These are phyloP conservation scores for Conoideocrella luteorostrata DNA, from an alignment of 2,329 filamentous ascomycete genomes.

Conservation along the genomic window DNA sequence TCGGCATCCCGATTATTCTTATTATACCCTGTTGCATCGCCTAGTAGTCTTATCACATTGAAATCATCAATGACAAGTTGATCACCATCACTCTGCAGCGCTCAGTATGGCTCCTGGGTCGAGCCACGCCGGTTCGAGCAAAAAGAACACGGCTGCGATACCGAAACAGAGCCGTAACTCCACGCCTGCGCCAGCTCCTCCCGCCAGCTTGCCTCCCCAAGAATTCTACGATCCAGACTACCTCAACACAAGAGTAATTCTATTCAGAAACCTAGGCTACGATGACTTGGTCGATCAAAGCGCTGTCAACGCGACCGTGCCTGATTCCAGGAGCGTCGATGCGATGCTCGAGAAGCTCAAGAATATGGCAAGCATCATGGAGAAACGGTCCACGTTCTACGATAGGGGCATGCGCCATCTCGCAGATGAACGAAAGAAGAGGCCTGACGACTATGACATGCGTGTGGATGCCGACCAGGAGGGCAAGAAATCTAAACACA, in stretches of 20 bases:
- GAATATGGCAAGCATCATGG: conserved; percentile 58
- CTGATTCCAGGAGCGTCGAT: conserved; percentile 58
- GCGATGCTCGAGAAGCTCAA: conserved; percentile 58
- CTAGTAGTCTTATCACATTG: conserved; percentile 3
- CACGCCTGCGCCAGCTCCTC: conserved; percentile 50
- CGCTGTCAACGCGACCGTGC: conserved; percentile 50
- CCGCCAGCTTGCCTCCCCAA: conserved; percentile 47
- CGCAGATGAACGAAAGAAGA: conserved; percentile 57
- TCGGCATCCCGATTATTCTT: conserved; percentile 1
- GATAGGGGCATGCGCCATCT: conserved; percentile 69
- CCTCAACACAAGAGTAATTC: conserved; percentile 56
- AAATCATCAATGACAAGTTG: conserved; percentile 7
- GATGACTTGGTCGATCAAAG: conserved; percentile 64
- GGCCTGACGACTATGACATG: conserved; percentile 47
- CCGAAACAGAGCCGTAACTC: conserved; percentile 72
- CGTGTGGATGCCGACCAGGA: conserved; percentile 43
- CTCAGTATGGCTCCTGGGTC: conserved; percentile 49
- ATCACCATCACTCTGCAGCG: conserved; percentile 4
- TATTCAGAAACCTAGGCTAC: conserved; percentile 54
- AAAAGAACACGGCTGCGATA: conserved; percentile 55
- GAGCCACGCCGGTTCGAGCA: conserved; percentile 57
- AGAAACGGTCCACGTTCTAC: conserved; percentile 60
- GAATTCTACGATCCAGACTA: conserved; percentile 56
- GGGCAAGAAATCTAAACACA: conserved; percentile 59
- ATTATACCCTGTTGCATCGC: conserved; percentile 6